phyloP scores from a whole-genome alignment of 352 stramenopile species.

The Elongisporangium undulatum region DNA sequence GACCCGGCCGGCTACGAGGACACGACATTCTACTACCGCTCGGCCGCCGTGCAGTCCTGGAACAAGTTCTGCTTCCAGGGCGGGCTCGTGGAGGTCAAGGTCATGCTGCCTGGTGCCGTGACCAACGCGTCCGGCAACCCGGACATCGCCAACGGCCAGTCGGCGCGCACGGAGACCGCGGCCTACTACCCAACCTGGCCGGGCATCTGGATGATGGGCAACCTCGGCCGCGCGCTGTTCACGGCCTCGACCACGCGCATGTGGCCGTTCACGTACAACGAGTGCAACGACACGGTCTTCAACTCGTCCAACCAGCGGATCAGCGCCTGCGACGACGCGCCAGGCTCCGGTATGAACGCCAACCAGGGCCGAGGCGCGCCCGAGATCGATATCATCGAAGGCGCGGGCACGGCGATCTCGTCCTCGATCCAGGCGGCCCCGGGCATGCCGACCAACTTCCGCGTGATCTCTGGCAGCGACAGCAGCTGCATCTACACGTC shows the following conservation, averaged over 20 bases:
- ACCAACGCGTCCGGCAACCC: slow-evolving; percentile 36
- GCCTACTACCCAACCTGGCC: slow-evolving; percentile 88
- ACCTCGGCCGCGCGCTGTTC: slow-evolving; percentile 93
- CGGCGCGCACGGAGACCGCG: slow-evolving; percentile 22
- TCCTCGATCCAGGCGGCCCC: slow-evolving; percentile 87
- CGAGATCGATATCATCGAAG: slow-evolving; percentile 94
- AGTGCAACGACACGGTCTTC: slow-evolving; percentile 52
- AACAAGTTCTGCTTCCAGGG: slow-evolving; percentile 94
- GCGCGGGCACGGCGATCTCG: slow-evolving; percentile 62
- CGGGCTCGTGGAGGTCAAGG: slow-evolving; percentile 87
- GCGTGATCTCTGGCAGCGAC: slow-evolving; percentile 27
- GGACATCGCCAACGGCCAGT: slow-evolving; percentile 32
- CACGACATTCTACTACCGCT: slow-evolving; percentile 35
- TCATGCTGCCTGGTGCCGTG: slow-evolving; percentile 81
- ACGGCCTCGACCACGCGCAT: slow-evolving; percentile 89
- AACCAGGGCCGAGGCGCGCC: slow-evolving; percentile 85
- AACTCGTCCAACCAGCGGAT: slow-evolving; percentile 33
- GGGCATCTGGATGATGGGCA: slow-evolving; percentile 94
- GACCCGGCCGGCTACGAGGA: slow-evolving; percentile 30
- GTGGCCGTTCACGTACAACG: slow-evolving; percentile 94
- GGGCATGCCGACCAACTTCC: slow-evolving; percentile 53
- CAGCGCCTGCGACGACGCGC: slow-evolving; percentile 84
- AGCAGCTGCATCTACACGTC: slow-evolving; percentile 36
- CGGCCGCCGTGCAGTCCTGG: slow-evolving; percentile 89
- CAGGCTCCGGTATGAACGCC: slow-evolving; percentile 89